Evolutionary conservation across 257 asterid genomes (phyloP).

Genomic region (Euphrasia confusa): DNA sequence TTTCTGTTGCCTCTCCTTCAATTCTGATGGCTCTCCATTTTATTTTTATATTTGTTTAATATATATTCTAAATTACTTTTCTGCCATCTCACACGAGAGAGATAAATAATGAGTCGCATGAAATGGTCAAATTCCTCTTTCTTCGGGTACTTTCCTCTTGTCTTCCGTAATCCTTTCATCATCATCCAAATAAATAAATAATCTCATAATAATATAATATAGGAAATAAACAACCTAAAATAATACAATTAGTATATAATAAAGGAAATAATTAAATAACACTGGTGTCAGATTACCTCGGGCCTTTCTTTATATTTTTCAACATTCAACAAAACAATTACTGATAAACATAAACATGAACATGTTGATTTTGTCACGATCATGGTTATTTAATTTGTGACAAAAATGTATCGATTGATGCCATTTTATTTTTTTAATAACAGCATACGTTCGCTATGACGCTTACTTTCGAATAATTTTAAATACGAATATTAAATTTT

Average conservation of each 20-base stretch:
- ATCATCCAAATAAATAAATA: slow-evolving; percentile 1
- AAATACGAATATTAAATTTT: too few relatives aligned
- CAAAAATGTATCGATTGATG: slow-evolving; percentile 6
- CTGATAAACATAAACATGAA: slow-evolving; percentile 32
- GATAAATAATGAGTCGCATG: slow-evolving; percentile 20
- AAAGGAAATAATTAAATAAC: too few relatives aligned
- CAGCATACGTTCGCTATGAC: neutral
- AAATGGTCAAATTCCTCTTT: slow-evolving; percentile 20
- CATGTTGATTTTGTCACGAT: slow-evolving; percentile 32
- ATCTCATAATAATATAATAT: too few relatives aligned
- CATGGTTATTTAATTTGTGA: slow-evolving; percentile 25
- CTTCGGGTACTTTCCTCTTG: slow-evolving; percentile 25
- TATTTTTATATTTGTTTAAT: neutral
- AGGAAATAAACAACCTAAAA: too few relatives aligned
- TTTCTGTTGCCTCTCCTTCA: slow-evolving; percentile 28
- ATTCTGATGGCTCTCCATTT: slow-evolving; percentile 26
- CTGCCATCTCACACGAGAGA: neutral
- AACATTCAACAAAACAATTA: too few relatives aligned
- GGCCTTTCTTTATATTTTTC: slow-evolving; percentile 11
- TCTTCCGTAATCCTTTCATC: slow-evolving; percentile 25
- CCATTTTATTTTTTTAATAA: neutral
- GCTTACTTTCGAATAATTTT: neutral
- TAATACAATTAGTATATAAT: too few relatives aligned
- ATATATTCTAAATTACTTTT: neutral
- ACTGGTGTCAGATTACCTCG: neutral